Evolutionary conservation across 108 stramenopile species (phyloP), one percentile per base, ranked within the genome.

Genomic region (Schizochytrium sp.): DNA sequence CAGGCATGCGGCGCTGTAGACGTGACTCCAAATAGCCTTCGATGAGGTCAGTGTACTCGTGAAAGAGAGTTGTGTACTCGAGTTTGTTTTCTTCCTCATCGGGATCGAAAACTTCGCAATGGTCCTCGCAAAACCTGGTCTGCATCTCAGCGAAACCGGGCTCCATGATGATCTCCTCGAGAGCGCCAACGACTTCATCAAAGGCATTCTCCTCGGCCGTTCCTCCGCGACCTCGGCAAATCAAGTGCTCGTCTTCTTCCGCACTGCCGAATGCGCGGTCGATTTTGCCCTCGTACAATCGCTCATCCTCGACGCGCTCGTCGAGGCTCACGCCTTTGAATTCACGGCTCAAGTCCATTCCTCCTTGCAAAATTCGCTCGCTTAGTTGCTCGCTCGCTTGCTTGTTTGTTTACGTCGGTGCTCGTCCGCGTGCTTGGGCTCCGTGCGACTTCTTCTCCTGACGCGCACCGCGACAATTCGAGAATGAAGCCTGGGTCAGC

Each of bases 11-110:
- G 5, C 19, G 63, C 21, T 5, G 25, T 16, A 93, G 60, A 4
- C 21, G 21, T 10, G 29, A 44, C 45, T 88, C 91, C 19, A 93
- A 41, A 60, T 55, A 53, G 18, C 43, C 58, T 87, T 93, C 92
- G 12, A 92, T 60, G 44, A 92, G 47, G 19, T 76, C 63, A 5
- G 92, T 93, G 90, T 92, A 93, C 34, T 89, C 60, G 28, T 87
- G 41, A 51, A 94, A 94, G 8, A 94, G 34, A 21, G 90, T 72
- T 19, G 91, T 93, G 87, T 93, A 93, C 47, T 72, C 87, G 16
- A 94, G 92, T 28, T 93, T 94, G 83, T 92, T 92, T 28, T 92
- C 92, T 21, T 92, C 92, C 18, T 16, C 34, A 48, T 91, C 91
- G 25, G 25, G 34, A 5, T 92, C 90, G 72, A 90, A 90, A 16